Base-by-base conservation (phyloP, 495 filamentous ascomycete species). In the Aspergillus heteromorphus region DNA sequence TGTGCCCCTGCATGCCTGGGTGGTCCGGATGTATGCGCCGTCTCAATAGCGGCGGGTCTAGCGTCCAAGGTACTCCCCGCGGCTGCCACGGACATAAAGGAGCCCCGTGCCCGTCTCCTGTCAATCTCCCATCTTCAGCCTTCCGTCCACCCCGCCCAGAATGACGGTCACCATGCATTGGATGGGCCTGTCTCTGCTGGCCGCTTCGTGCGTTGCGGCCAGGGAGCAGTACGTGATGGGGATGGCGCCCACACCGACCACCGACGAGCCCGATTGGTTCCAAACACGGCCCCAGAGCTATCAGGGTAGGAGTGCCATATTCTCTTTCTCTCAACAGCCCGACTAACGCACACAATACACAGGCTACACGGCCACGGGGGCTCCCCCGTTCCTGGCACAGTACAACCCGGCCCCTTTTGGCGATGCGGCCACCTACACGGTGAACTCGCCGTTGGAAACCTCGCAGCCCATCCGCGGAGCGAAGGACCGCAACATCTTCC, bases 391-490 rank as follows among this genome's bases (percentile, higher is more conserved):
- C n/a, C 23, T 51, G 9, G 49, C 49, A 1, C 36, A 51, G 21
- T 40, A 17, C 2, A 51, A 51, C 17, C 49, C 49, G 7, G 49
- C 49, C 13, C 36, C 49, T 11, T 51, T 51, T 29, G 49, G 36
- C 8, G 34, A 51, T 16, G 9, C 34, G 34, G 34, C 34, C 1
- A 51, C 49, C 20, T 51, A 51, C 13, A 29, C 36, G 10, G 36
- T 40, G 4, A 51, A 51, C 13, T 23, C 20, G 9, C 49, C 49
- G 7, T 3, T 51, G 13, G 36, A 51, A 18, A 51, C 49, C 10
- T 51, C 49, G 6, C 34, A 51, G 38, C 51, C 51, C 10, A 53
- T 53, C 21, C 40, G 43, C 9, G 51, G 51, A 14, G 21, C 51
- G 0, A 16, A n/a, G 8, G 29, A 43, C 4, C 27, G 42, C 27